Percentiles rank a stretch among this genome's conserved stretches.
These are phyloP conservation scores for Aspergillus fischeri DNA, from an alignment of 2,329 filamentous ascomycete genomes.

Conservation along the genomic window DNA sequence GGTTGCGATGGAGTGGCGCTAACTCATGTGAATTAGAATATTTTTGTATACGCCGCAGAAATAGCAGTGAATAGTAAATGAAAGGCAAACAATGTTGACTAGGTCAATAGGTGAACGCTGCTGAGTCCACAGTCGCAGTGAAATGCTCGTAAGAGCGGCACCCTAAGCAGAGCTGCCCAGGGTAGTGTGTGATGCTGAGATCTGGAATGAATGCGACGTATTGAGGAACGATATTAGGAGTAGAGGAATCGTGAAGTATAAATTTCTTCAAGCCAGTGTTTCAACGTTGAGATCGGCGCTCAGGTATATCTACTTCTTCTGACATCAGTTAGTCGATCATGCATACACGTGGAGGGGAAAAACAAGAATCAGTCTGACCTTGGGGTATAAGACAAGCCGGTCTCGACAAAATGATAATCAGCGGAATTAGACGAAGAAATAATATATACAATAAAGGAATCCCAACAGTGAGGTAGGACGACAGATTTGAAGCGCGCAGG, in stretches of 20 bases:
- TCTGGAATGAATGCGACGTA: neutral
- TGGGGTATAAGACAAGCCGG: neutral
- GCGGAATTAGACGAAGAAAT: neutral
- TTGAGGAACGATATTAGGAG: neutral
- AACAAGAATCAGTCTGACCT: neutral
- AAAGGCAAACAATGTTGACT: neutral
- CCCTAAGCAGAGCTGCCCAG: slow-evolving; percentile 10
- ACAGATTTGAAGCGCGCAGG: neutral
- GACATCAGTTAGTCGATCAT: neutral
- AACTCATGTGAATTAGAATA: slow-evolving; percentile 1
- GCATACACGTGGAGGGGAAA: neutral
- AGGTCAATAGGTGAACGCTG: neutral
- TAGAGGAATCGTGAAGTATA: neutral
- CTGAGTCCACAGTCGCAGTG: slow-evolving; percentile 9
- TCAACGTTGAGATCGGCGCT: neutral
- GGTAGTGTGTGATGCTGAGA: neutral
- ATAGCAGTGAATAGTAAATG: neutral
- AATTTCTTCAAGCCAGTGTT: neutral
- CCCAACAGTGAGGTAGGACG: neutral
- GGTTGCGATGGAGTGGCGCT: neutral
- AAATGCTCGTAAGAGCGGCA: slow-evolving; percentile 8
- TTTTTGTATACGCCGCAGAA: neutral
- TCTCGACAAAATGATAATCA: neutral
- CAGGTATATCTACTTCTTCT: neutral
- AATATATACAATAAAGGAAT: neutral